Conservation (phyloP, 176 grass and related monocot genomes). For the Aegilops longissima region DNA sequence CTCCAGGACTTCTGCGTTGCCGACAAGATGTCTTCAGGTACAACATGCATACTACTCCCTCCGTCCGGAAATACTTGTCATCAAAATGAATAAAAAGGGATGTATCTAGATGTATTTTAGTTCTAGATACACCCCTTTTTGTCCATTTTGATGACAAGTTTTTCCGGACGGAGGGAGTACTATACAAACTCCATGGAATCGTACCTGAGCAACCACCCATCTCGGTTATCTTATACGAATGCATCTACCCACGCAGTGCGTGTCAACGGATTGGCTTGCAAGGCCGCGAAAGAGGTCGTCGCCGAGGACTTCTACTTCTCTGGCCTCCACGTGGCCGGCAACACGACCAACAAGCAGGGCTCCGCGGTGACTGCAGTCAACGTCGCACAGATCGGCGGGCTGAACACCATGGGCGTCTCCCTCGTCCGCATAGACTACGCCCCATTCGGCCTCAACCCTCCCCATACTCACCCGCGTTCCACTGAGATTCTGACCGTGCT, state of each 20-base stretch:
- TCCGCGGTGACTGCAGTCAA: slow-evolving; percentile 23
- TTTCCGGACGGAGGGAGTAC: no score
- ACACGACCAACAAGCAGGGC: slow-evolving; percentile 40
- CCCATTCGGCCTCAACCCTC: slow-evolving; percentile 41
- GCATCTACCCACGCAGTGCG: background rate
- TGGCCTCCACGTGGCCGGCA: background rate
- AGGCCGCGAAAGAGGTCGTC: background rate
- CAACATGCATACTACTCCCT: no score
- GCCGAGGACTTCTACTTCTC: slow-evolving; percentile 28
- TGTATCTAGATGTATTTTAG: no score
- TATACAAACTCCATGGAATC: no score
- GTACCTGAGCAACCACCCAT: no score
- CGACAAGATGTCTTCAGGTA: background rate
- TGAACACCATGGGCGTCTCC: slow-evolving; percentile 40
- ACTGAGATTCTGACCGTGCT: slow-evolving; percentile 34
- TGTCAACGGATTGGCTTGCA: slow-evolving; percentile 27
- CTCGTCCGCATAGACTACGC: slow-evolving; percentile 38
- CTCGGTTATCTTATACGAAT: background rate
- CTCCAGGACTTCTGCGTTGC: slow-evolving; percentile 1
- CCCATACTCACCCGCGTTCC: background rate
- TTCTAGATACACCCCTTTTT: no score
- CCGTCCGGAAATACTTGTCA: no score
- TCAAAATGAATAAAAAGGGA: no score
- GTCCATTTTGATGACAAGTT: no score
- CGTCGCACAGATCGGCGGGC: slow-evolving; percentile 18